Evolutionary conservation across 1,284 basidiomycete genomes (phyloP).

Genomic region (Cystobasidium sp.): DNA sequence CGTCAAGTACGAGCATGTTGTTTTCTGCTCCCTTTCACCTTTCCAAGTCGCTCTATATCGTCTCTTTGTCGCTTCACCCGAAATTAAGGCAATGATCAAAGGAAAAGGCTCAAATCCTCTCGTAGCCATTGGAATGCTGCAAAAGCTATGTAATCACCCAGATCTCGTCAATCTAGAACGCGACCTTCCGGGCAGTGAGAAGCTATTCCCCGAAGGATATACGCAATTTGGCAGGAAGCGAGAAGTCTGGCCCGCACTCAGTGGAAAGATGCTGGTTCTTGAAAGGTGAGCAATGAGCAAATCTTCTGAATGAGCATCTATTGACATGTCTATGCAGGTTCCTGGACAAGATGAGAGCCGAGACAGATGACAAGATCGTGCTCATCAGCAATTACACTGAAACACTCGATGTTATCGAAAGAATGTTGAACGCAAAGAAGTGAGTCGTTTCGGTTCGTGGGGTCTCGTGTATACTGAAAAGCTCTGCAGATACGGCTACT

Average conservation of each 20-base stretch:
- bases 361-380: conserved; percentile 96
- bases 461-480: neutral
- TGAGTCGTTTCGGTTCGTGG: conserved; percentile 60
- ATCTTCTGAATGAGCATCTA: neutral
- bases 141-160: conserved; percentile 98
- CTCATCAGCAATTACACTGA: conserved; percentile 98
- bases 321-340: conserved; percentile 64
- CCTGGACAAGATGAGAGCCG: conserved; percentile 75
- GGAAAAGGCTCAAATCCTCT: conserved; percentile 92
- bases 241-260: conserved; percentile 61
- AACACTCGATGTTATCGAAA: conserved; percentile 92
- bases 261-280: conserved; percentile 89
- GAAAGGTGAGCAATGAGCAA: conserved; percentile 68
- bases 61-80: conserved; percentile 90
- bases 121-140: conserved; percentile 94
- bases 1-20: conserved; percentile 99
- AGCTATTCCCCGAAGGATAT: conserved; percentile 83
- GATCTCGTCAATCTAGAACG: conserved; percentile 76
- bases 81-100: conserved; percentile 86
- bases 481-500: conserved; percentile 76
- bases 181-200: conserved; percentile 83
- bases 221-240: conserved; percentile 59
- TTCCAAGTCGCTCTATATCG: conserved; percentile 90
- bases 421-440: conserved; percentile 81
- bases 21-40: conserved; percentile 88